These are phyloP conservation scores for Pythium dissotocum DNA, from an alignment of 352 stramenopile genomes.

Conservation along the genomic window DNA sequence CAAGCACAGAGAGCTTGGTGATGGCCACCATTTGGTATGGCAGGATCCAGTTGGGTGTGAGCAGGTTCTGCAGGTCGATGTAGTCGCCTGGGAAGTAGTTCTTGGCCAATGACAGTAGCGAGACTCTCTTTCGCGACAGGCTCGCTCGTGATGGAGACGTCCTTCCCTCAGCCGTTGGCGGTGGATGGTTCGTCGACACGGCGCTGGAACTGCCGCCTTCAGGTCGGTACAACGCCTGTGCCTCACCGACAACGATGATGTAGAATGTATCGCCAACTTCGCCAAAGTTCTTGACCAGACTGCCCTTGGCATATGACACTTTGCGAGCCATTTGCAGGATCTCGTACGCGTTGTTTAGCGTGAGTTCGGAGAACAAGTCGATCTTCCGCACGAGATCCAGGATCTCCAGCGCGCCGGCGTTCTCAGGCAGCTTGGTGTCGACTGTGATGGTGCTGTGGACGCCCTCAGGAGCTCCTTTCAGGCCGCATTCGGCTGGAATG, in stretches of 20 bases:
- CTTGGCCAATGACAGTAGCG: constrained; percentile 63
- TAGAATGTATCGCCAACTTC: constrained; percentile 67
- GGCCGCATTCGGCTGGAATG: constrained; percentile 64
- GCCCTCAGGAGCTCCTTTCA: constrained; percentile 88
- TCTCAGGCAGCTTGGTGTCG: constrained; percentile 72
- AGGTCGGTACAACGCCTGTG: constrained; percentile 51
- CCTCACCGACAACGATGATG: constrained; percentile 83
- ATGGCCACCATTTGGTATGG: constrained; percentile 66
- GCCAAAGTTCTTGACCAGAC: constrained; percentile 51
- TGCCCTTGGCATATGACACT: constrained; percentile 64
- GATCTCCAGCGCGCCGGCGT: constrained; percentile 77
- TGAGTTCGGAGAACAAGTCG: constrained; percentile 78
- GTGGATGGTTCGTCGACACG: constrained; percentile 16
- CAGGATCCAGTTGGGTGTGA: constrained; percentile 66
- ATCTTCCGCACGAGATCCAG: constrained; percentile 87
- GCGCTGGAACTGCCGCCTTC: constrained; percentile 23
- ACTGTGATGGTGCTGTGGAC: constrained; percentile 89
- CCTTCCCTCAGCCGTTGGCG: neutral
- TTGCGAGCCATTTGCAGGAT: constrained; percentile 81
- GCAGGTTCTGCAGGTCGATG: constrained; percentile 83
- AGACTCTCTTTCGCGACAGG: constrained; percentile 49
- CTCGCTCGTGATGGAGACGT: constrained; percentile 24
- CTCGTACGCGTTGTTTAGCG: constrained; percentile 85
- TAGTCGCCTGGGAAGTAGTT: constrained; percentile 88
- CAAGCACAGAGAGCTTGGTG: constrained; percentile 69